A percentile compares a stretch with the other conserved stretches of the same genome.
phyloP scores from a whole-genome alignment of 129 eudicot species.

The Oenanthe sinensis region DNA sequence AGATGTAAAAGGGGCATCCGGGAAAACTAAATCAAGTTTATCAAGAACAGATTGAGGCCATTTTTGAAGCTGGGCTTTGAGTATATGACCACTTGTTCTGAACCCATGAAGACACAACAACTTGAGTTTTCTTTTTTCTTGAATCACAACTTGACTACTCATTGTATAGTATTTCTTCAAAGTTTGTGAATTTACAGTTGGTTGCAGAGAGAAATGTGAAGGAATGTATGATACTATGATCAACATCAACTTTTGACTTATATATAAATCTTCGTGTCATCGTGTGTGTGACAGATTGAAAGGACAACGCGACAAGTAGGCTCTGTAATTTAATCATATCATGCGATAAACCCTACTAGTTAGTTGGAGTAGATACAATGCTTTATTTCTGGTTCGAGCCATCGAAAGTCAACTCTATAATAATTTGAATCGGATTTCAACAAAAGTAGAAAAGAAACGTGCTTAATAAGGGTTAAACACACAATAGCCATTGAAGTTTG shows the following conservation, averaged over 20 bases:
- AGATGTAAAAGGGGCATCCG: slow-evolving; percentile 69
- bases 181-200: background rate
- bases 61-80: slow-evolving; percentile 56
- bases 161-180: background rate
- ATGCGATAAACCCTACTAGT: background rate
- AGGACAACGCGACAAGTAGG: background rate
- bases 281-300: background rate
- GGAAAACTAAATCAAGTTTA: slow-evolving; percentile 47
- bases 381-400: background rate
- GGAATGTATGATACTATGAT: background rate
- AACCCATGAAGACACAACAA: slow-evolving; percentile 86
- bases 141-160: slow-evolving; percentile 22
- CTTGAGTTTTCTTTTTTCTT: slow-evolving; percentile 46
- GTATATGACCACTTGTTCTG: slow-evolving; percentile 73
- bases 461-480: no score
- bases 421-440: background rate
- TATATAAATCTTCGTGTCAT: background rate
- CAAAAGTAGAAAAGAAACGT: background rate
- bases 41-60: slow-evolving; percentile 73
- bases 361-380: background rate
- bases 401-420: background rate
- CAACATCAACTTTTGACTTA: background rate
- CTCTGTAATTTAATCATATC: background rate
- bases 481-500: no score
- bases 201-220: background rate